Evolutionary conservation across 805 yeast species (phyloP).

Genomic region (Pichia ethanolica): DNA sequence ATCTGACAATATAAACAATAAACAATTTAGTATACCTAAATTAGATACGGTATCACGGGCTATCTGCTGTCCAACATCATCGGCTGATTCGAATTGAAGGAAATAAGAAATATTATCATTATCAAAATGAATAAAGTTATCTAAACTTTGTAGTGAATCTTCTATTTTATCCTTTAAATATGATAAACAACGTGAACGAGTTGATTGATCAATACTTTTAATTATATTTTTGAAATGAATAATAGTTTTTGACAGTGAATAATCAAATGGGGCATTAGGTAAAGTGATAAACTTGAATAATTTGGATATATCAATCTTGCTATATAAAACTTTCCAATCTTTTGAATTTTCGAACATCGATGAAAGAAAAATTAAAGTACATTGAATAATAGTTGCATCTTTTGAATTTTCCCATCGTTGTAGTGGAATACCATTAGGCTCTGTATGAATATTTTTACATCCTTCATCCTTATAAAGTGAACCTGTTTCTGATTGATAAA

Average conservation of each 20-base stretch:
- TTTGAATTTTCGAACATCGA: conserved; percentile 47
- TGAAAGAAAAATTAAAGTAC: conserved; percentile 41
- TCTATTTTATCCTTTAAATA: conserved; percentile 14
- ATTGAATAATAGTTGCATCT: conserved; percentile 41
- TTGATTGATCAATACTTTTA: conserved; percentile 49
- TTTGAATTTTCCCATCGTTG: conserved; percentile 47
- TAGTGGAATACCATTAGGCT: conserved; percentile 34
- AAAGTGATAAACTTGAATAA: conserved; percentile 45
- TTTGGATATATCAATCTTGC: conserved; percentile 32
- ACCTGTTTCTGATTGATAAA: conserved; percentile 35
- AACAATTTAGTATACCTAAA: conserved; percentile 34
- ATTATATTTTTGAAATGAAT: conserved; percentile 47
- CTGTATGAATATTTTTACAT: conserved; percentile 37
- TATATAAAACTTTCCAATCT: conserved; percentile 37
- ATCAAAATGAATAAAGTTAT: conserved; percentile 24
- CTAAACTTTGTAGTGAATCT: conserved; percentile 12
- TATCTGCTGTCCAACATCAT: conserved; percentile 15
- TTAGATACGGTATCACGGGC: conserved; percentile 31
- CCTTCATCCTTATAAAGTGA: conserved; percentile 33
- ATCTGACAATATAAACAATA: conserved; percentile 47
- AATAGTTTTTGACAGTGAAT: conserved; percentile 45
- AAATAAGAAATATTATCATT: conserved; percentile 32
- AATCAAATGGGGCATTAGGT: conserved; percentile 55
- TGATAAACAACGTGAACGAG: conserved; percentile 39
- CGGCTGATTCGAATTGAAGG: conserved; percentile 23